phyloP scores from a whole-genome alignment of 2,329 filamentous ascomycete species.

The Coccinonectria pachysandricola region DNA sequence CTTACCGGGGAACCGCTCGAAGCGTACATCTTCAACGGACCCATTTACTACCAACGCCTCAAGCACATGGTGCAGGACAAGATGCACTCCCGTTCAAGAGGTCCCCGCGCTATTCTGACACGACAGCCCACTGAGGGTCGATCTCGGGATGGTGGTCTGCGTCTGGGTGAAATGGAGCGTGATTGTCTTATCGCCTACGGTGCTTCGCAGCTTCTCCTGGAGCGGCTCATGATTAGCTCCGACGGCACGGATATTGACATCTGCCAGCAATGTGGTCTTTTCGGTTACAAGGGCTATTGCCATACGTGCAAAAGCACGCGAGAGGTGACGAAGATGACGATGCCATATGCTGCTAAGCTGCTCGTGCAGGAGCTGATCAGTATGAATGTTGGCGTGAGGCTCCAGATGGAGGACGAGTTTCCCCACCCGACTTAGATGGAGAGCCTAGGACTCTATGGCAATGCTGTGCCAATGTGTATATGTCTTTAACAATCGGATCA shows the following conservation, averaged over 20 bases:
- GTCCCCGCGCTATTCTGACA: constrained; percentile 83
- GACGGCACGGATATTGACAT: constrained; percentile 89
- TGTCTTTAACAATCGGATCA: no score
- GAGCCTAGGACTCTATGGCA: no score
- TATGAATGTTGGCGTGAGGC: constrained; percentile 94
- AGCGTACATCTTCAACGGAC: constrained; percentile 95
- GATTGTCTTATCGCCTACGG: constrained; percentile 97
- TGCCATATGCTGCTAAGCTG: constrained; percentile 95
- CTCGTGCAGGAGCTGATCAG: constrained; percentile 91
- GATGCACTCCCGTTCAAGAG: constrained; percentile 91
- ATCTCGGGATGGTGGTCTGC: constrained; percentile 81
- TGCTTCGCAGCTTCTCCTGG: constrained; percentile 80
- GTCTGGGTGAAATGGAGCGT: constrained; percentile 96
- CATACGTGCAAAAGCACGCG: constrained; percentile 81
- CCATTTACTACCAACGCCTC: constrained; percentile 98
- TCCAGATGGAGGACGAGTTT: constrained; percentile 92
- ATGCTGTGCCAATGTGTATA: constrained; percentile 8
- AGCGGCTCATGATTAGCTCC: constrained; percentile 88
- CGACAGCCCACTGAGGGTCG: constrained; percentile 94
- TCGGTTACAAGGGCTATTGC: constrained; percentile 93
- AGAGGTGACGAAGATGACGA: constrained; percentile 82
- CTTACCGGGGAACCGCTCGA: constrained; percentile 91
- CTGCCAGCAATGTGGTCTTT: constrained; percentile 86
- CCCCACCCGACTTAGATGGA: constrained; percentile 46
- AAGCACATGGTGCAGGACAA: constrained; percentile 99